Base-by-base conservation (phyloP, 345 rosid species). In the Populus tremula region DNA sequence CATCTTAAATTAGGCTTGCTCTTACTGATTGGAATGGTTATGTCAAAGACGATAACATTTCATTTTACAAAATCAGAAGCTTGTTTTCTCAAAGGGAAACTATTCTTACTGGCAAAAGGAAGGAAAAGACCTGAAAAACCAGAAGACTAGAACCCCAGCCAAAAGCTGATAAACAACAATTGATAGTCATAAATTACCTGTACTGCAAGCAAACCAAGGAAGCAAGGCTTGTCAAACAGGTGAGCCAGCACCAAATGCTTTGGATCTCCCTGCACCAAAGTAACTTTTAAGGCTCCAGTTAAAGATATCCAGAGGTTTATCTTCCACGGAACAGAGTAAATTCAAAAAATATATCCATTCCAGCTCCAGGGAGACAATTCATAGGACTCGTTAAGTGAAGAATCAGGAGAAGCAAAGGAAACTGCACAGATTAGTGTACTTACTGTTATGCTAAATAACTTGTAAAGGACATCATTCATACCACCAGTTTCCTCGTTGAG, bases 401-500 rank as follows among this genome's bases (percentile, higher is more conserved):
- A 63, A 36, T 49, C 69, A 67, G 21, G 56, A 39, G 68, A 21
- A 54, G 53, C 56, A 17, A 67, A 36, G 20, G 39, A 17, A 75
- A 38, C n/a, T 70, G 31, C 21, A 17, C 5, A 70, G 36, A 29
- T 54, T 43, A 2, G 33, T 72, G 50, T 21, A 78, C 88, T 5
- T 73, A 92, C 99, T 72, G 97, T 93, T 67, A 93, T 74, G 62
- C 66, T 83, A 75, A 80, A 95, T 79, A 95, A 83, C 83, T 75
- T 88, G 83, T 95, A 93, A 47, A 93, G 96, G 72, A 95, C 87
- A 84, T 95, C 99, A 83, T 95, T 95, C 99, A 95, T 93, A 75
- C 99, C 99, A 73, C 99, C 98, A 36, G 96, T 92, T 84, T 95
- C 99, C 77, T 93, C 98, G 45, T 95, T 95, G 18, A 93, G 94